Base-by-base conservation (phyloP, 2,329 filamentous ascomycete species). In the Sporothrix variecibatus region DNA sequence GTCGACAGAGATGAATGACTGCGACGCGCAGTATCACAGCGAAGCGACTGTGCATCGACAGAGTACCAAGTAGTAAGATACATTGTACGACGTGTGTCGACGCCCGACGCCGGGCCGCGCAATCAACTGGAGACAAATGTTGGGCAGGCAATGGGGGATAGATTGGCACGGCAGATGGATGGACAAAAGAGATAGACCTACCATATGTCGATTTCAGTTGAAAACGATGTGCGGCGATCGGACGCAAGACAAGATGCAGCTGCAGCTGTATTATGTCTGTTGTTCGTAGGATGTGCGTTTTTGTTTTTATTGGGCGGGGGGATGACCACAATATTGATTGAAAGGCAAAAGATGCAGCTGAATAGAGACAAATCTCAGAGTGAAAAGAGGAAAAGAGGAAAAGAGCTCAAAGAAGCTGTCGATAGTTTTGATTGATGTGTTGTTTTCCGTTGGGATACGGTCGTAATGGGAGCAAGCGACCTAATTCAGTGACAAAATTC, bases 31-130 rank as follows among this genome's bases (percentile, higher is more conserved):
- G 20, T 64, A 46, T 67, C 38, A 67, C 62, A 20, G 38, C 12
- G 62, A 46, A 67, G 62, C 62, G 62, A 46, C 62, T 40, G 62
- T 46, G 38, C 62, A 67, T 67, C 38, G 62, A n/a, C n/a, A 28
- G 26, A 17, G 62, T 67, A 3, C 62, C 6, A 64, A n/a, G n/a
- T 51, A 51, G 4, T n/a, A 20, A 6, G 46, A 51, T 51, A 51
- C 46, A 26, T 26, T 56, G 51, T 26, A 28, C 23, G 43, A 49
- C 43, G 17, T 49, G 51, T 40, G 17, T 26, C 62, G 62, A 67
- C 38, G 62, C 62, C 62, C 62, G 62, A 67, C 62, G 62, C 62
- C 38, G n/a, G 60, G 51, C 15, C 23, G 62, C 38, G 62, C 38
- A 67, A 67, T 67, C 38, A 67, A 46, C 23, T 43, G n/a, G 38